A percentile compares a stretch with the other conserved stretches of the same genome.
phyloP scores from a whole-genome alignment of 345 rosid genomes.

The Pseudoturritis turrita region DNA sequence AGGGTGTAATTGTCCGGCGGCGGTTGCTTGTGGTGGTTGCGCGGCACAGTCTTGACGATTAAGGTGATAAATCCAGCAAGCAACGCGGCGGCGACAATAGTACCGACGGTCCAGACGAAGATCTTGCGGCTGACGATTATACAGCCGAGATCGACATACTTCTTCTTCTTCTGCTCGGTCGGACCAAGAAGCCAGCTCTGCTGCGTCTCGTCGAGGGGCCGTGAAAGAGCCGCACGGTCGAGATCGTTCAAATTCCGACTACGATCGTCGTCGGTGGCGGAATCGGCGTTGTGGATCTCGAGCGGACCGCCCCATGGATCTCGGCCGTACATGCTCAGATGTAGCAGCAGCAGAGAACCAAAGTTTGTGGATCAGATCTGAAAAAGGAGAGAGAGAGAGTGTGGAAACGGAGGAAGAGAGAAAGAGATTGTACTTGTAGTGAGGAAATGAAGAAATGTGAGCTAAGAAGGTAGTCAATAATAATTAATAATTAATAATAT shows the following conservation, averaged over 20 bases:
- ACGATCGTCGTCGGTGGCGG: conserved; percentile 95
- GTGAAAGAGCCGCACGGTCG: conserved; percentile 76
- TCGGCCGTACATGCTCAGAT: conserved; percentile 73
- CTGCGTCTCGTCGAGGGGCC: conserved; percentile 93
- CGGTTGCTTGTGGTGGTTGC: conserved; percentile 45
- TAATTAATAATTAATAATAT: too few relatives aligned
- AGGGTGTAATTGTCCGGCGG: conserved; percentile 88
- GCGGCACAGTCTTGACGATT: conserved; percentile 84
- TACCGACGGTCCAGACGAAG: conserved; percentile 86
- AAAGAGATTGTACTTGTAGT: neutral
- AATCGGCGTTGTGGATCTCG: conserved; percentile 88
- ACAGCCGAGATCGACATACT: conserved; percentile 92
- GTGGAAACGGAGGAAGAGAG: conserved; percentile 8
- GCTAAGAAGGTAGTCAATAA: neutral
- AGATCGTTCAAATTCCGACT: conserved; percentile 82
- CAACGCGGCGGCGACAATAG: conserved; percentile 49
- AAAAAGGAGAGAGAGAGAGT: neutral
- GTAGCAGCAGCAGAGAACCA: neutral
- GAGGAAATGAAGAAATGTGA: conserved; percentile 8
- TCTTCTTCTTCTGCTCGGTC: conserved; percentile 92
- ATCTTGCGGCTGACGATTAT: conserved; percentile 95
- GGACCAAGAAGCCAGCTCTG: conserved; percentile 99
- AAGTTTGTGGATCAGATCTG: conserved; percentile 14
- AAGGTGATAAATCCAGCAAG: conserved; percentile 70
- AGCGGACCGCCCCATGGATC: conserved; percentile 99